A percentile compares a stretch with the other conserved stretches of the same genome.
These are phyloP conservation scores for Papiliotrema flavescens DNA, from an alignment of 1,284 basidiomycete species.

Conservation along the genomic window DNA sequence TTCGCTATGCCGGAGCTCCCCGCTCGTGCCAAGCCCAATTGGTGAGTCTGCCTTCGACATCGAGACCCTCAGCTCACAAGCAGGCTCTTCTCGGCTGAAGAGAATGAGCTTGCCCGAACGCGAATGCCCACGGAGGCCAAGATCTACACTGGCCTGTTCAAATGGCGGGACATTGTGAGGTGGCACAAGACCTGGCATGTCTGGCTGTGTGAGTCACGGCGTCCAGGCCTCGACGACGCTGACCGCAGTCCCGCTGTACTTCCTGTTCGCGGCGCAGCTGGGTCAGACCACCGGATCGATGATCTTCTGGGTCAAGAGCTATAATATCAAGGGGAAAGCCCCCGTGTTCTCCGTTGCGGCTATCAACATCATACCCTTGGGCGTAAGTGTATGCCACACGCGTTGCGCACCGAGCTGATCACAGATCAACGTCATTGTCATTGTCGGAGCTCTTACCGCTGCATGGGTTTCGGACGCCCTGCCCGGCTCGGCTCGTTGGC, in stretches of 20 bases:
- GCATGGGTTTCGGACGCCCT: slow-evolving; percentile 27
- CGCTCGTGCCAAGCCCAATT: slow-evolving; percentile 25
- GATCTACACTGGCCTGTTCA: slow-evolving; percentile 32
- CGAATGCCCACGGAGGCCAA: slow-evolving; percentile 28
- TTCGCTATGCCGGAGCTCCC: slow-evolving; percentile 31
- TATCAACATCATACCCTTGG: slow-evolving; percentile 30
- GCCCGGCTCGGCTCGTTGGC: slow-evolving; percentile 22
- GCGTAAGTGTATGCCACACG: slow-evolving; percentile 9
- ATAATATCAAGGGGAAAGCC: slow-evolving; percentile 17
- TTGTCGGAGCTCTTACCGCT: slow-evolving; percentile 16
- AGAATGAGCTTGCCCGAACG: slow-evolving; percentile 18
- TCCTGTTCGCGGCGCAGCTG: slow-evolving; percentile 21
- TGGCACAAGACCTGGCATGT: slow-evolving; percentile 34
- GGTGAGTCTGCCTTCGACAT: slow-evolving; percentile 8
- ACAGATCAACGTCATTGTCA: slow-evolving; percentile 27
- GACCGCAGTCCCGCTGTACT: slow-evolving; percentile 23
- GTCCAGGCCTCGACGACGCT: background rate
- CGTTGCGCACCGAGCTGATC: background rate
- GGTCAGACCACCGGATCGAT: slow-evolving; percentile 26
- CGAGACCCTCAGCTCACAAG: background rate
- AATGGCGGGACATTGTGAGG: slow-evolving; percentile 25
- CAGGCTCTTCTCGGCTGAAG: slow-evolving; percentile 24
- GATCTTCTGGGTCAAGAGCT: slow-evolving; percentile 33
- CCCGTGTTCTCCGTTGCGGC: slow-evolving; percentile 20
- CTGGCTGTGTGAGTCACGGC: slow-evolving; percentile 20